Evolutionary conservation across 345 rosid species (phyloP).

Genomic region (thale cress (Arabidopsis thaliana)): DNA sequence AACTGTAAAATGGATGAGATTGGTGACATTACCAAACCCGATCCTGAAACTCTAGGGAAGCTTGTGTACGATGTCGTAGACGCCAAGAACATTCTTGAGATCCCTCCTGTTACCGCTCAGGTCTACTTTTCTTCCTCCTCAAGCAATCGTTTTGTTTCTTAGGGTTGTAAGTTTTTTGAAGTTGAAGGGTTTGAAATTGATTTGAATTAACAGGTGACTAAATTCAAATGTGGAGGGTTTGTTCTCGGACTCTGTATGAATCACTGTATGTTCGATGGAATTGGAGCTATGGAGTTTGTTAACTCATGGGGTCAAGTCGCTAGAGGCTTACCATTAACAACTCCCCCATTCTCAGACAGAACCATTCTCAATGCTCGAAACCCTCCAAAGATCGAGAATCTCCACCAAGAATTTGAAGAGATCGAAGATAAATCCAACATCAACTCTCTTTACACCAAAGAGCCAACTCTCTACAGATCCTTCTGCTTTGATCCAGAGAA

Average conservation of each 20-base stretch:
- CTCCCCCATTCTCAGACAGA: conserved; percentile 67
- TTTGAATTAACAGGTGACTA: conserved; percentile 61
- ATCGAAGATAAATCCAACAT: conserved; percentile 62
- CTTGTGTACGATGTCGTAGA: conserved; percentile 83
- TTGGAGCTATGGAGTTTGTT: conserved; percentile 89
- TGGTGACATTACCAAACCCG: conserved; percentile 85
- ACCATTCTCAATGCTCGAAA: conserved; percentile 58
- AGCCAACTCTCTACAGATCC: conserved; percentile 60
- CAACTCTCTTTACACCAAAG: conserved; percentile 56
- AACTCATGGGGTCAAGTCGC: conserved; percentile 86
- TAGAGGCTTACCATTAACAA: conserved; percentile 62
- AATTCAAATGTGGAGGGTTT: conserved; percentile 79
- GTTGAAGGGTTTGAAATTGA: neutral
- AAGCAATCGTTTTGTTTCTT: conserved; percentile 9
- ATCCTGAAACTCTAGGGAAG: conserved; percentile 74
- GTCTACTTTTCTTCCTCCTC: conserved; percentile 47
- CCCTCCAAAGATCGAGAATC: conserved; percentile 60
- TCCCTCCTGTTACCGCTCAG: conserved; percentile 95
- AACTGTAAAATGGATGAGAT: conserved; percentile 66
- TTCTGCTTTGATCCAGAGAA: conserved; percentile 76
- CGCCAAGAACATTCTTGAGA: conserved; percentile 82
- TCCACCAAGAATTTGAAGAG: conserved; percentile 73
- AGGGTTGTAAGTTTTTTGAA: neutral
- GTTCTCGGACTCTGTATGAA: conserved; percentile 78
- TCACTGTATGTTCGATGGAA: conserved; percentile 87